These are phyloP conservation scores for Aspergillus transmontanensis DNA, from an alignment of 2,329 filamentous ascomycete species.

Conservation along the genomic window DNA sequence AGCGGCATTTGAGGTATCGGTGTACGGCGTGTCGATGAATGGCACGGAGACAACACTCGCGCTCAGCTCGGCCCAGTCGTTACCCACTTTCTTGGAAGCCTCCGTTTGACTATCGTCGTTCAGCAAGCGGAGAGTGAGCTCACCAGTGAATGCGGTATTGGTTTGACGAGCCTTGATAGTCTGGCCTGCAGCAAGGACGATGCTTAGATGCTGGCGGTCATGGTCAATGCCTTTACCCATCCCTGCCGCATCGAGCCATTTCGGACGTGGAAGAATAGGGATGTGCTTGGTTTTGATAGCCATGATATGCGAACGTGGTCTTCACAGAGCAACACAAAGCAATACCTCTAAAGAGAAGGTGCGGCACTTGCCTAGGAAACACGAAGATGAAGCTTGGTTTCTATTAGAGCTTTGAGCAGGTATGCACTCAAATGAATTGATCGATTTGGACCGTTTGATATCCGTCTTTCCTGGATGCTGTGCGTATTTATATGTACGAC, in stretches of 20 bases:
- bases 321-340: neutral
- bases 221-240: neutral
- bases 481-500: too few species aligned
- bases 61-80: neutral
- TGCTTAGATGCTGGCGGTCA: neutral
- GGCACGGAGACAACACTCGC: neutral
- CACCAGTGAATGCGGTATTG: neutral
- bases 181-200: neutral
- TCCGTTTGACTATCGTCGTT: neutral
- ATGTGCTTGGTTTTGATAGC: neutral
- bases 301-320: neutral
- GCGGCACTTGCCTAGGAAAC: neutral
- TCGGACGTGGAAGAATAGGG: neutral
- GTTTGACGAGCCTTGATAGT: neutral
- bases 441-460: neutral
- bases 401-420: neutral
- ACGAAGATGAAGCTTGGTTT: neutral
- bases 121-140: neutral
- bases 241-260: neutral
- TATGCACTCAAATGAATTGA: too few species aligned
- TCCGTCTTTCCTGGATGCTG: neutral
- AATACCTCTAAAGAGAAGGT: neutral
- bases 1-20: neutral
- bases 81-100: neutral
- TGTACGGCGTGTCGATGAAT: neutral